Conservation (phyloP, 2,329 filamentous ascomycete species). For the Blastomyces parvus region DNA sequence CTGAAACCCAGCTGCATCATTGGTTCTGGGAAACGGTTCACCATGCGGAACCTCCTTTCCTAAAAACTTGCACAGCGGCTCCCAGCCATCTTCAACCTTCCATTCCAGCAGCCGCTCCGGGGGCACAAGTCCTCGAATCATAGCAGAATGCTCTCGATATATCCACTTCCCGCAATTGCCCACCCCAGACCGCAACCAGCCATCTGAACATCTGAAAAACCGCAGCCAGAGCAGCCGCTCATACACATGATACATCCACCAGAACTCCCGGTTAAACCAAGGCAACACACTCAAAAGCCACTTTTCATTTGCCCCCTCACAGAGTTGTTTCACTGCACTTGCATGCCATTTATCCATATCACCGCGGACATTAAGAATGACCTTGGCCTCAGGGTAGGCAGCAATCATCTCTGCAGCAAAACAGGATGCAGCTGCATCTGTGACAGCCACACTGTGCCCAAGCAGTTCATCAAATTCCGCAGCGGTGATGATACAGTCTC, state of each 20-base stretch:
- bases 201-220: neutral
- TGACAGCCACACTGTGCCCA: conserved; percentile 22
- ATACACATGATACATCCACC: neutral
- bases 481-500: neutral
- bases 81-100: conserved; percentile 34
- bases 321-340: neutral
- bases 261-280: neutral
- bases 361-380: conserved; percentile 23
- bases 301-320: neutral
- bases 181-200: neutral
- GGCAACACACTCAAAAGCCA: neutral
- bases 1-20: conserved; percentile 12
- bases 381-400: conserved; percentile 31
- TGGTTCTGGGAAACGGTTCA: conserved; percentile 26
- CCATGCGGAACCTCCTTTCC: conserved; percentile 27
- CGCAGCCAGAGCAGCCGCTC: neutral
- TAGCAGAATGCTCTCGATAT: conserved; percentile 18
- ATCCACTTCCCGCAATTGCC: conserved; percentile 2
- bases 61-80: conserved; percentile 36
- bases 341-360: conserved; percentile 2
- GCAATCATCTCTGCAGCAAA: conserved; percentile 29
- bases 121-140: conserved; percentile 18
- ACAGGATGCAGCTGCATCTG: conserved; percentile 26
- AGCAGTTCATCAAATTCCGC: conserved; percentile 16
- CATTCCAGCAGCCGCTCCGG: conserved; percentile 23